Base-by-base conservation (phyloP, 2,329 filamentous ascomycete species). In the Bipolaris cookei region DNA sequence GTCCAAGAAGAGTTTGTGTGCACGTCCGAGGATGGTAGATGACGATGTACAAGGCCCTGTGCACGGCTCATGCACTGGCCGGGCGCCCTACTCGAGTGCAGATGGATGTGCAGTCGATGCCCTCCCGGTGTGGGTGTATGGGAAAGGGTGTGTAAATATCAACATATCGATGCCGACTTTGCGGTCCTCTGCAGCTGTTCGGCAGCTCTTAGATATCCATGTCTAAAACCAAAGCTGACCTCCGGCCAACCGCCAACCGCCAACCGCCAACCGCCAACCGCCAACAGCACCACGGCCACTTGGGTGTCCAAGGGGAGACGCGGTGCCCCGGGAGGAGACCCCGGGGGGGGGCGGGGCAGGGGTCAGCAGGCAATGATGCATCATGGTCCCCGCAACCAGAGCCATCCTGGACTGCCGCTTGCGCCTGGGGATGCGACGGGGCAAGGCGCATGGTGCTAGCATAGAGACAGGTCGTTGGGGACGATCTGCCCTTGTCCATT, bases 1-100 rank as follows among this genome's bases (percentile, higher is more conserved):
- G 60, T 66, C 67, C 66, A 67, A 53, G 60, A 65, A 59, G 62
- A 67, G 70, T 67, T 73, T 72, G 68, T 64, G 61, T 68, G 48
- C 61, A 69, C 64, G 54, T 56, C 65, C 56, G 45, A 58, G 58
- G 35, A 44, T 47, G 59, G 51, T 55, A 67, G 56, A 74, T 71
- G 70, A 73, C 61, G 67, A 70, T 72, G 64, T 59, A 56, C 64
- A 61, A 30, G 42, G 45, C 30, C 11, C 28, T 20, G 38, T 48
- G 30, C 20, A 37, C 43, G 38, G 37, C 30, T 39, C 30, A 38
- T 21, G 10, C 23, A 30, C 42, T 25, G 50, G 21, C 43, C 38
- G 38, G 34, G 45, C 41, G 32, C 56, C 50, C 35, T 56, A 51
- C 56, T 30, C 44, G 39, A 11, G 21, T 11, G 38, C 14, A 30